phyloP scores from a whole-genome alignment of 352 stramenopile species.

The Phytophthora pluvialis region DNA sequence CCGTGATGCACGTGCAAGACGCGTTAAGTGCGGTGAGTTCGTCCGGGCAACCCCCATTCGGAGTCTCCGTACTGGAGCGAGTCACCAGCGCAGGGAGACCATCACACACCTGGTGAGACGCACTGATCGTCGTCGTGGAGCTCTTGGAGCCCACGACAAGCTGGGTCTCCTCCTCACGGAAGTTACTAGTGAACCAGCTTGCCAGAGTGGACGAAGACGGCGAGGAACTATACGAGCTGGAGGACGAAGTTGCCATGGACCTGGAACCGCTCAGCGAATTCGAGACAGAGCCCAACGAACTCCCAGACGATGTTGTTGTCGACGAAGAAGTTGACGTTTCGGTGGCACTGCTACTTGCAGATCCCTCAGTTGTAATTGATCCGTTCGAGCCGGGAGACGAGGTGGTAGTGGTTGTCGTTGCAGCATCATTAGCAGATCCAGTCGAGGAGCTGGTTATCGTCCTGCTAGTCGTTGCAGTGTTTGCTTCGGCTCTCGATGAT shows the following conservation, averaged over 20 bases:
- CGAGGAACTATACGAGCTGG: constrained; percentile 12
- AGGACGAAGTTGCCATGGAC: constrained; percentile 5
- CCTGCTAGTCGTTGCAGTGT: neutral
- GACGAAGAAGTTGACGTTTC: constrained; percentile 5
- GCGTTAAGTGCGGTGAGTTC: constrained; percentile 42
- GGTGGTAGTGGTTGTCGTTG: constrained; percentile 9
- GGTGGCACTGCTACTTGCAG: constrained; percentile 12
- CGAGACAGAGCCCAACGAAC: constrained; percentile 6
- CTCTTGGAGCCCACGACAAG: constrained; percentile 31
- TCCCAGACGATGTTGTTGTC: constrained; percentile 7
- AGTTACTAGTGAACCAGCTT: constrained; percentile 34
- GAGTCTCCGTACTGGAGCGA: constrained; percentile 29
- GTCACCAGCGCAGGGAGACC: constrained; percentile 41
- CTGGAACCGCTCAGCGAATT: constrained; percentile 8
- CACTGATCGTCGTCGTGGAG: neutral
- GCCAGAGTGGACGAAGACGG: constrained; percentile 23
- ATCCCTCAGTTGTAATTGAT: neutral
- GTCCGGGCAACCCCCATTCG: constrained; percentile 46
- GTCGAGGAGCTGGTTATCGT: constrained; percentile 16
- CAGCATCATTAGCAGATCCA: constrained; percentile 4
- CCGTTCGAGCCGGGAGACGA: constrained; percentile 13
- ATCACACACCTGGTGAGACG: constrained; percentile 33
- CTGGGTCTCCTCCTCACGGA: constrained; percentile 44
- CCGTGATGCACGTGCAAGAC: constrained; percentile 51
- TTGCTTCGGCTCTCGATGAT: no score